Evolutionary conservation across 1,139 yeast genomes (phyloP), one percentile per base, ranked within the genome.

Genomic region (Groenewaldozyma auringiensis): DNA sequence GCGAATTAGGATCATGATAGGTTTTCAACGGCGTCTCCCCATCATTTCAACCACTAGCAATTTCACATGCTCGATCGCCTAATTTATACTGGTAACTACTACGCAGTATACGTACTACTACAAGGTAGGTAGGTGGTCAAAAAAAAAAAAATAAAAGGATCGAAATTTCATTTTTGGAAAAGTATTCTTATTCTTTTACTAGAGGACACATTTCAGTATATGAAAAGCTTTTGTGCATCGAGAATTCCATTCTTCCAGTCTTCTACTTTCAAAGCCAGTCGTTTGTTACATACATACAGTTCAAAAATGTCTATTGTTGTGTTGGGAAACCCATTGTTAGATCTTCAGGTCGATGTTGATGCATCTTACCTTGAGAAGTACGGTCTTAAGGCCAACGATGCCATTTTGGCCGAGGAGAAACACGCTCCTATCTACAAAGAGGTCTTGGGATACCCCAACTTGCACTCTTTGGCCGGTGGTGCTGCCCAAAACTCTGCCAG

Each of bases 401-500:
- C 98, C 55, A 88, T 92, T 60, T 78, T 92, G 54, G 88, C 83
- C 46, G 97, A 89, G 60, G 89, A 81, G 55, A 78, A 82, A 68
- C 96, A 87, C 71, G 69, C 81, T 78, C 86, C 59, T 47, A 85
- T 92, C 65, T 92, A 74, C 66, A 82, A 77, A 49, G 97, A 89
- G 68, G 76, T 84, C 56, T 70, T 86, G 53, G 67, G 73, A 44
- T 71, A 72, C 64, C 72, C 76, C 38, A 78, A 74, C 52, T 81
- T 85, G 56, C 78, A 79, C 62, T 70, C 81, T 53, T 79, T 92
- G 58, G 98, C 99, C 51, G 99, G 99, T 58, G 99, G 99, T 66
- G 98, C 99, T 58, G 98, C 97, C 50, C 99, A 92, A 72, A 92
- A 92, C 73, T 82, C 98, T 53, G 96, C 98, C 50, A 81, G 99